Percentiles rank a stretch among this genome's conserved stretches.
These are phyloP conservation scores for Lactarius quietus DNA, from an alignment of 768 basidiomycete species.

Conservation along the genomic window DNA sequence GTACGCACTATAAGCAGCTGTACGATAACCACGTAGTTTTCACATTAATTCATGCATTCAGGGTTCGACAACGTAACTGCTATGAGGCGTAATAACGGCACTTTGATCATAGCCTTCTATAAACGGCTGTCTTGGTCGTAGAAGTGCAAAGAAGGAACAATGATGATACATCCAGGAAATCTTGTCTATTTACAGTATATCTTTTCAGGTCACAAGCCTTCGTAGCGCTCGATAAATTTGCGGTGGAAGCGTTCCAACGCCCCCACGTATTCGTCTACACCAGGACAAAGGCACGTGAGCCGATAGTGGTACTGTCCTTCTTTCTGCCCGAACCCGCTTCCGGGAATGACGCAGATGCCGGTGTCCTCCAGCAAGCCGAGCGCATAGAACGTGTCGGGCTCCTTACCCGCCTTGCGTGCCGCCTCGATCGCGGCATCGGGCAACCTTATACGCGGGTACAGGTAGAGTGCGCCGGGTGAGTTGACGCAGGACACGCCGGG, in stretches of 20 bases:
- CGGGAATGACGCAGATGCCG: conserved; percentile 92
- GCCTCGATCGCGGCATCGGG: conserved; percentile 68
- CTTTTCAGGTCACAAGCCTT: conserved; percentile 13
- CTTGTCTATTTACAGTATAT: neutral
- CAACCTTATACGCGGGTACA: conserved; percentile 82
- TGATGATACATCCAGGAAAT: neutral
- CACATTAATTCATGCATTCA: conserved; percentile 11
- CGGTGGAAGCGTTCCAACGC: conserved; percentile 76
- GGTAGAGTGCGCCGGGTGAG: conserved; percentile 89
- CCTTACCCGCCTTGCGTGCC: conserved; percentile 67
- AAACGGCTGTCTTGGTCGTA: neutral
- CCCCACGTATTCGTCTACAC: conserved; percentile 87
- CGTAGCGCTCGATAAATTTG: conserved; percentile 54
- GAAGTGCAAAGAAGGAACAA: neutral
- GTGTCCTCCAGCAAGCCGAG: conserved; percentile 80
- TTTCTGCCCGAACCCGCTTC: conserved; percentile 92
- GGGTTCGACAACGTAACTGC: neutral
- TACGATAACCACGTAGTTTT: conserved; percentile 14
- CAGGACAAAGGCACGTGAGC: conserved; percentile 91
- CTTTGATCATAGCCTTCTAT: neutral
- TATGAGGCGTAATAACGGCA: neutral
- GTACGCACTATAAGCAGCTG: conserved; percentile 14
- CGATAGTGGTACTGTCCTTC: conserved; percentile 89
- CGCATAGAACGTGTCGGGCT: conserved; percentile 88
- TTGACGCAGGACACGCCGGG: conserved; percentile 88